phyloP scores from a whole-genome alignment of 2,329 filamentous ascomycete species.

The Ceratocystis lukuohia region DNA sequence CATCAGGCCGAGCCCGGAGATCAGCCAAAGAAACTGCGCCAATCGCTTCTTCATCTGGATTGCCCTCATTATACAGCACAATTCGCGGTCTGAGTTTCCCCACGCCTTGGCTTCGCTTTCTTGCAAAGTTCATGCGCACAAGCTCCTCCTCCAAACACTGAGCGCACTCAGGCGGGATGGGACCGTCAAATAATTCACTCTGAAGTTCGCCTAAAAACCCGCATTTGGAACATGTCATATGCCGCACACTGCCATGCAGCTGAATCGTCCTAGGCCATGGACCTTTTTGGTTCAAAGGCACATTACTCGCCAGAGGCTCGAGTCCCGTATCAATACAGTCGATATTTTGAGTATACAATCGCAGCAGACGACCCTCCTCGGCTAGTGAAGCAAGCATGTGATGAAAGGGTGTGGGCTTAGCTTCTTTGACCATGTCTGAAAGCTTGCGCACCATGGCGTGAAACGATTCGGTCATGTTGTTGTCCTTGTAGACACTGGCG shows the following conservation, averaged over 20 bases:
- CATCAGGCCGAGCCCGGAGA: slow-evolving; percentile 72
- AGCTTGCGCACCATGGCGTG: slow-evolving; percentile 92
- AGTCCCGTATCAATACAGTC: slow-evolving; percentile 86
- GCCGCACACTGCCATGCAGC: slow-evolving; percentile 81
- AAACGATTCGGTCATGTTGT: slow-evolving; percentile 76
- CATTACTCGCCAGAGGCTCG: slow-evolving; percentile 61
- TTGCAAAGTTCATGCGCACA: slow-evolving; percentile 59
- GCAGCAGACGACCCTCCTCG: slow-evolving; percentile 70
- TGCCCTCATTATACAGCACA: slow-evolving; percentile 93
- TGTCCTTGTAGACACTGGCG: slow-evolving; percentile 91
- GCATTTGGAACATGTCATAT: slow-evolving; percentile 97
- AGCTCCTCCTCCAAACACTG: slow-evolving; percentile 62
- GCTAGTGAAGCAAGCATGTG: slow-evolving; percentile 84
- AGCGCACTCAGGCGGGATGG: slow-evolving; percentile 66
- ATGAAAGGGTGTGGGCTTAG: slow-evolving; percentile 78
- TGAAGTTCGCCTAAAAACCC: slow-evolving; percentile 63
- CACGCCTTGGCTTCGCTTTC: slow-evolving; percentile 86
- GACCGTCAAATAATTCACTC: slow-evolving; percentile 66
- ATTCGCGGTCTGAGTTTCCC: slow-evolving; percentile 82
- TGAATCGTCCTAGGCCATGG: slow-evolving; percentile 92
- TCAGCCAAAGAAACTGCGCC: slow-evolving; percentile 81
- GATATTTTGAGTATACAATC: slow-evolving; percentile 93
- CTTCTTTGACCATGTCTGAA: slow-evolving; percentile 61
- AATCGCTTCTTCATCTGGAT: slow-evolving; percentile 92
- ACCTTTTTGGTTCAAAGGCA: slow-evolving; percentile 68